Base-by-base conservation (phyloP, 2,329 filamentous ascomycete genomes). In the Fusarium algeriense region DNA sequence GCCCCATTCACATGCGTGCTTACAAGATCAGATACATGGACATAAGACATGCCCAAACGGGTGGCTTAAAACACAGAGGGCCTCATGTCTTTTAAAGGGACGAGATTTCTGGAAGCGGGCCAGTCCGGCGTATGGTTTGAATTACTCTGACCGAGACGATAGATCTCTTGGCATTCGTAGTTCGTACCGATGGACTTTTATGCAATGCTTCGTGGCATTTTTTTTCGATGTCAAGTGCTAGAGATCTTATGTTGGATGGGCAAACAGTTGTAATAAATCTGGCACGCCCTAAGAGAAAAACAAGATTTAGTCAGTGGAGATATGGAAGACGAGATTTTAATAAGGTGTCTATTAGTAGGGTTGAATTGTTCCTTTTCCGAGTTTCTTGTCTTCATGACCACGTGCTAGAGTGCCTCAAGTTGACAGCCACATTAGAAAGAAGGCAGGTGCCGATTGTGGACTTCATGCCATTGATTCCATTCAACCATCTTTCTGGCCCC, bases 191-290 rank as follows among this genome's bases (percentile, higher is more conserved):
- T 69, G 66, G 59, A 67, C 60, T 71, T 70, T 71, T 61, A 78
- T 78, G 77, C 77, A 78, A 55, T 69, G 69, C 61, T 75, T 73
- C 75, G 77, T 78, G 77, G 77, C 75, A 76, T 72, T 73, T 69
- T 73, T 73, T 54, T 71, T 23, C 17, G 26, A 67, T 9, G 49
- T 40, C 26, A 28, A 40, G 60, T 59, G 58, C 43, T 44, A 38
- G 44, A 32, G 26, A 32, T 43, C 43, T 52, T 32, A 57, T 32
- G 28, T 61, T 69, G 43, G 65, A 65, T 73, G 71, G 68, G 67
- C 55, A 73, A 54, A 28, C 10, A 13, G n/a, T 23, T 37, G 23
- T 23, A 38, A 46, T 32, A 20, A 32, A 62, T 46, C 15, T 30
- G 35, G 34, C 35, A 30, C 35, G 20, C 43, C 37, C 28, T 30